Conservation (phyloP, 768 basidiomycete genomes). For the Clathrus columnatus region DNA sequence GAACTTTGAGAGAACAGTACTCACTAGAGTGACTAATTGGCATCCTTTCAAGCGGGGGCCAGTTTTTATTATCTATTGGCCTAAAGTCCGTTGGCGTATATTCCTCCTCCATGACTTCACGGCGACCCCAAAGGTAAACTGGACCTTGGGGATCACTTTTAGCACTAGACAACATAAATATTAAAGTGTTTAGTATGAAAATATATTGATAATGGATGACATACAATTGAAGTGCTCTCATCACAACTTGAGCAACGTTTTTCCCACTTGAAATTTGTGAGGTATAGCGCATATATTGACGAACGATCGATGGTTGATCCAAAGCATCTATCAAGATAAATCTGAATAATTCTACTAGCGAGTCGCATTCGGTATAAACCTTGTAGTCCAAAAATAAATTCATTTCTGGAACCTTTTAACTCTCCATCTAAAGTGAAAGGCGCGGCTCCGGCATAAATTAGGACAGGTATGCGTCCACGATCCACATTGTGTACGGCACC, state of each 20-base stretch:
- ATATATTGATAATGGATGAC: conserved; percentile 10
- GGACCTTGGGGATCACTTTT: conserved; percentile 66
- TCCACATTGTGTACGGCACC: conserved; percentile 70
- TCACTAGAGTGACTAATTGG: conserved; percentile 36
- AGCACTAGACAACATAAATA: conserved; percentile 33
- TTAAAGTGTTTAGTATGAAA: not conserved
- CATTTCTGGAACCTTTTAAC: conserved; percentile 55
- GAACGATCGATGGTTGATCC: conserved; percentile 63
- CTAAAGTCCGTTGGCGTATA: conserved; percentile 32
- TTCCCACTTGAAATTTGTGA: conserved; percentile 49
- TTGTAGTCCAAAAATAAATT: conserved; percentile 69
- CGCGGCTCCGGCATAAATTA: conserved; percentile 67
- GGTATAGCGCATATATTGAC: conserved; percentile 67
- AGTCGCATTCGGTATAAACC: conserved; percentile 26
- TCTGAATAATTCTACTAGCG: not conserved
- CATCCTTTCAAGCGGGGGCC: conserved; percentile 44
- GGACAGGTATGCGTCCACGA: conserved; percentile 47
- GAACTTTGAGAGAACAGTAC: conserved; percentile 5
- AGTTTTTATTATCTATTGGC: conserved; percentile 26
- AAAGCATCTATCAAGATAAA: conserved; percentile 41
- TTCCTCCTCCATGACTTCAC: conserved; percentile 66
- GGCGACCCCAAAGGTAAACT: conserved; percentile 63
- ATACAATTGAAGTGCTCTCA: conserved; percentile 58
- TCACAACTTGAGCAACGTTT: conserved; percentile 41
- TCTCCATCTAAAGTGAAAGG: conserved; percentile 51